These are phyloP conservation scores for Blastobotrys petasosporus DNA, from an alignment of 1,139 yeast species.

Conservation along the genomic window DNA sequence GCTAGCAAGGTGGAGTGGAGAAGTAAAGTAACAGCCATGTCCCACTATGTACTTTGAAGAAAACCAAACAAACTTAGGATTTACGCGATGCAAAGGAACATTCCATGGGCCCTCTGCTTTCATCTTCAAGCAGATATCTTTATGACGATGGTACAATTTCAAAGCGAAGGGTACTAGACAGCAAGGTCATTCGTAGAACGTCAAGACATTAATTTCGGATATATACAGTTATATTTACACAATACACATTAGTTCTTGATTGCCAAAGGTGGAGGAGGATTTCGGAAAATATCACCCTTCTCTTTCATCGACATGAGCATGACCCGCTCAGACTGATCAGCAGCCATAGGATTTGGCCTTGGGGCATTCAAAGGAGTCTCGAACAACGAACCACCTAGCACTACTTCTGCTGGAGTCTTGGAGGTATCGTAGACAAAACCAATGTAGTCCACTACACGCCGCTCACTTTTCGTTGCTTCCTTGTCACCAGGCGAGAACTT, in stretches of 20 bases:
- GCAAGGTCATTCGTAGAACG: too few relatives aligned
- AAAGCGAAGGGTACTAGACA: too few relatives aligned
- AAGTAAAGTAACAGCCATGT: too few relatives aligned
- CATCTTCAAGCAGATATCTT: too few relatives aligned
- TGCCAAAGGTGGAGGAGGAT: conserved; percentile 22
- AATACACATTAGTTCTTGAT: conserved; percentile 1
- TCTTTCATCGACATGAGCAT: conserved; percentile 35
- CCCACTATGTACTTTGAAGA: too few relatives aligned
- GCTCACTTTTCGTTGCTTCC: conserved; percentile 44
- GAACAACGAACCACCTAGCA: conserved; percentile 74
- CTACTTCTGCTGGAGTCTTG: conserved; percentile 49
- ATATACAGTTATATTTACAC: not conserved
- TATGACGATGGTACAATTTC: too few relatives aligned
- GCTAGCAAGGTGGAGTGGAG: too few relatives aligned
- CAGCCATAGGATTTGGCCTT: conserved; percentile 30
- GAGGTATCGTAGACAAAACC: conserved; percentile 74
- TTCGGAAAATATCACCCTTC: conserved; percentile 38
- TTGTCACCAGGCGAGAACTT: conserved; percentile 35
- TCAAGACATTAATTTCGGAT: not conserved
- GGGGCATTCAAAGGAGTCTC: conserved; percentile 44
- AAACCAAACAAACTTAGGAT: too few relatives aligned
- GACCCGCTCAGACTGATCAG: conserved; percentile 23
- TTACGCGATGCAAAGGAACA: too few relatives aligned
- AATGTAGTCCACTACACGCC: conserved; percentile 64
- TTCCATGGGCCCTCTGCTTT: too few relatives aligned